phyloP scores from a whole-genome alignment of 331 rosid genomes.

The Dryas integrifolia region DNA sequence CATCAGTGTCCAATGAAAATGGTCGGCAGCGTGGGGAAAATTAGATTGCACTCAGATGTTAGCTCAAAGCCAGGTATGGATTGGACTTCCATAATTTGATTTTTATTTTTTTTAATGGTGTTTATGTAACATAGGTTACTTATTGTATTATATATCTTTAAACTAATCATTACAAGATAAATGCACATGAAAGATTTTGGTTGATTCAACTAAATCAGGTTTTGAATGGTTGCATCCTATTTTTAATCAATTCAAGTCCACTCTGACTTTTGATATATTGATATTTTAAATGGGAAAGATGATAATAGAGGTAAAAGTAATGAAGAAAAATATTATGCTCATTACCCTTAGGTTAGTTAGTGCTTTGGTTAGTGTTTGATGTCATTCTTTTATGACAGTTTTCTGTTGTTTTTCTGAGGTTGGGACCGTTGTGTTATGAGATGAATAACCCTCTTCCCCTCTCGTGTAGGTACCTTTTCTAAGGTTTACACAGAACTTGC shows the following conservation, averaged over 20 bases:
- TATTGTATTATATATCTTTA: background rate
- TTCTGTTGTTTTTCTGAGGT: background rate
- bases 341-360: background rate
- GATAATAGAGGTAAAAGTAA: background rate
- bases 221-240: background rate
- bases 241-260: background rate
- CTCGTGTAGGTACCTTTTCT: conserved; percentile 5
- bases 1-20: conserved; percentile 41
- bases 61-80: conserved; percentile 32
- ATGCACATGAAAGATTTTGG: background rate
- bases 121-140: background rate
- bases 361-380: background rate
- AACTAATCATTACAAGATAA: background rate
- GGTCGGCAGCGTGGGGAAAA: conserved; percentile 30
- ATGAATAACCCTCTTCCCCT: background rate
- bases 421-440: background rate
- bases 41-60: conserved; percentile 27
- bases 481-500: background rate
- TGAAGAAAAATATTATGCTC: background rate
- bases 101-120: background rate
- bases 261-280: background rate
- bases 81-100: conserved; percentile 8
- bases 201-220: background rate
- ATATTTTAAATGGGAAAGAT: background rate
- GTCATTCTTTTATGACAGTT: background rate